phyloP scores from a whole-genome alignment of 2,329 filamentous ascomycete genomes.

The Fusarium lateritium region DNA sequence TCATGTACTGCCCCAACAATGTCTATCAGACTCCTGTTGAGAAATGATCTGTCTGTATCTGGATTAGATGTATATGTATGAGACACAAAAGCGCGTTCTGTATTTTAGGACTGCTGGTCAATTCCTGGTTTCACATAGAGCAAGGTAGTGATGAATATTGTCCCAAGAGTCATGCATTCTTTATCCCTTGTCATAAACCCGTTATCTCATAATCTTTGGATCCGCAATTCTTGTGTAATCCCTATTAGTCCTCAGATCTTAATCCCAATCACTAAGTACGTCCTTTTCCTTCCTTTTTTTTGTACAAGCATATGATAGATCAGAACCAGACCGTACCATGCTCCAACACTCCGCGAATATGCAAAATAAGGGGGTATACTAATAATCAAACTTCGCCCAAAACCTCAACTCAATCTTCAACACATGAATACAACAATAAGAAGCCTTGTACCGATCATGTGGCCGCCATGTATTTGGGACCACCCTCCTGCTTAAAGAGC shows the following conservation, averaged over 20 bases:
- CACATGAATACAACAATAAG: background rate
- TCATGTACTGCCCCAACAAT: conserved; percentile 66
- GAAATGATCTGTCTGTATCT: conserved; percentile 13
- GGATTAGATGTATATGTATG: background rate
- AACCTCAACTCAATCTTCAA: conserved; percentile 17
- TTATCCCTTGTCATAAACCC: conserved; percentile 15
- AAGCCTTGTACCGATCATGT: conserved; percentile 2
- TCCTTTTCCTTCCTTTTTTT: background rate
- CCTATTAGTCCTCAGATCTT: conserved; percentile 5
- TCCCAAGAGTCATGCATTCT: conserved; percentile 6
- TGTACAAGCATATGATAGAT: conserved; percentile 4
- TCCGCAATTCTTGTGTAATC: background rate
- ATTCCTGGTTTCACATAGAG: background rate
- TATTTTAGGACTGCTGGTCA: background rate
- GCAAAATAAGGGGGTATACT: conserved; percentile 39
- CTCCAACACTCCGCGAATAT: conserved; percentile 10
- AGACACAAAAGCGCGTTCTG: background rate
- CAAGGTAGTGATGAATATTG: background rate
- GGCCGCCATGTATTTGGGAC: conserved; percentile 49
- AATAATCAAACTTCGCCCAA: conserved; percentile 19
- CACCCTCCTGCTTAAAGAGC: conserved; percentile 72
- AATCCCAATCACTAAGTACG: background rate
- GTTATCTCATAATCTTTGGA: conserved; percentile 10
- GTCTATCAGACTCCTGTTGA: conserved; percentile 48
- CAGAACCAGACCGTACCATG: background rate